Conservation (phyloP, 768 basidiomycete species). For the Naganishia vaughanmartiniae region DNA sequence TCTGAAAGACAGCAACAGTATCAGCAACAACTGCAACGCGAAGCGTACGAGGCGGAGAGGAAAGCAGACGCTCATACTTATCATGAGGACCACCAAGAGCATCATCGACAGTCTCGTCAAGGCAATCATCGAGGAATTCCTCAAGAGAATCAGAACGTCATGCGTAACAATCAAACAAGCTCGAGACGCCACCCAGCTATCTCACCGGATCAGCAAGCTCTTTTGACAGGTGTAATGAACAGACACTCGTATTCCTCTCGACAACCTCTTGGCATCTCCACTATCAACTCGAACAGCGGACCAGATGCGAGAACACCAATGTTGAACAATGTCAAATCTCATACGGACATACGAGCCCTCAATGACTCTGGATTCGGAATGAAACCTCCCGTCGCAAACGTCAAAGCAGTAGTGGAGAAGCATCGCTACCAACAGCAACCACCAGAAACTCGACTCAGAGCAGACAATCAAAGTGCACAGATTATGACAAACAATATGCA, state of each 20-base stretch:
- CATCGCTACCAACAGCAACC: not conserved
- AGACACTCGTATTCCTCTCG: slow-evolving; percentile 2
- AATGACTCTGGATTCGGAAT: slow-evolving; percentile 22
- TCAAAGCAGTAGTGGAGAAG: not conserved
- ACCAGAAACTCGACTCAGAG: not conserved
- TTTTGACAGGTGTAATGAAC: not conserved
- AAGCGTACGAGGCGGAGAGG: not conserved
- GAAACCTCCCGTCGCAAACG: not conserved
- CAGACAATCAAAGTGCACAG: not conserved
- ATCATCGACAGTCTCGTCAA: not conserved
- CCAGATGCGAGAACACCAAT: not conserved
- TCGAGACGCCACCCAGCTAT: slow-evolving; percentile 1
- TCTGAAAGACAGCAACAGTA: not conserved
- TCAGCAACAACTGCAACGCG: not conserved
- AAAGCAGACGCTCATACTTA: not conserved
- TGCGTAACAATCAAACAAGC: not conserved
- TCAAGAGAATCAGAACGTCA: not conserved
- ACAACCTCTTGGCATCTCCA: not conserved
- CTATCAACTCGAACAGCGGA: not conserved
- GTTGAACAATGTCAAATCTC: slow-evolving; percentile 1
- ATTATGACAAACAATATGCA: too few relatives aligned
- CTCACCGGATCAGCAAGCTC: slow-evolving; percentile 12
- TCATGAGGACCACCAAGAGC: not conserved
- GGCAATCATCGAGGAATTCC: not conserved
- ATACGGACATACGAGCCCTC: slow-evolving; percentile 2